Evolutionary conservation across 306 rosid species (phyloP), one percentile per base, ranked within the genome.

Genomic region (Sesbania bispinosa): DNA sequence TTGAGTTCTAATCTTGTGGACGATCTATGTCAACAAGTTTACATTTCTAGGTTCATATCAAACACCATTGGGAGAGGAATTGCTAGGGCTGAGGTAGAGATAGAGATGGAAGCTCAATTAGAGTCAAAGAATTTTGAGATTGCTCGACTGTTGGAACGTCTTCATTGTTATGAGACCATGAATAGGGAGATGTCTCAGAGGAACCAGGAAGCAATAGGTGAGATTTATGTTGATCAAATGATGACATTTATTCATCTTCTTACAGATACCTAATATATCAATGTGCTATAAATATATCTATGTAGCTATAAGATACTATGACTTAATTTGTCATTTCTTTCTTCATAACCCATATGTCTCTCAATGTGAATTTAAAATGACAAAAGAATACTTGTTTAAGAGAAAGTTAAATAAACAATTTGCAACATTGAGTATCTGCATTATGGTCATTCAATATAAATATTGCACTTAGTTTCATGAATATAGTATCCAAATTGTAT

Each of bases 101-200:
- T n/a, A 32, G 94, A 94, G 84, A 78, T 88, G 90, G 92, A 90
- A 78, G 82, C 86, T 47, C 94, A 79, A 75, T 68, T 94, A 13
- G 92, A 86, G 81, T 65, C 69, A 1, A 94, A 94, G 85, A 90
- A 94, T 73, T 89, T 90, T 82, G 98, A 94, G 83, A 90, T 94
- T 74, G 90, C 95, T 77, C 92, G 98, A 39, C 79, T 94, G 60
- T 38, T 70, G 57, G 98, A 94, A 80, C 88, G 96, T 48, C 96
- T 94, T 32, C 92, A 62, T 57, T 90, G 80, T 77, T 94, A 94
- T 63, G 98, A 94, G 88, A 89, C 93, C 27, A 90, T 90, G 90
- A 94, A 90, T 79, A 92, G 85, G 82, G 98, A 94, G 81, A 90
- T 94, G 98, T 93, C 91, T 67, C 98, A 94, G 86, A 87, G 98